Percentiles rank a stretch among this genome's conserved stretches.
Conservation (phyloP, 345 rosid species). For the Hibiscus mutabilis region DNA sequence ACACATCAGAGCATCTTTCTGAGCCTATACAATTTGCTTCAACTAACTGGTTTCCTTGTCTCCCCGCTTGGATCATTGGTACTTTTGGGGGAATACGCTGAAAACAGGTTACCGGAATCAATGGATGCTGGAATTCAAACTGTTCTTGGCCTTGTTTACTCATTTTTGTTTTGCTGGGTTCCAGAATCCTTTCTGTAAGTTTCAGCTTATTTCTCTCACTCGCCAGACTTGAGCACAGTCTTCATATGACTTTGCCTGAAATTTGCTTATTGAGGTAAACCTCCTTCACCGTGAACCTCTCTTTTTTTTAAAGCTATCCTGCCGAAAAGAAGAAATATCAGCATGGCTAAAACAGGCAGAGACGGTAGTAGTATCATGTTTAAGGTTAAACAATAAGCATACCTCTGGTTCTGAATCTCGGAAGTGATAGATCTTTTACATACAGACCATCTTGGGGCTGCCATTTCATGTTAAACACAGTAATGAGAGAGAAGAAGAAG, state of each 20-base stretch:
- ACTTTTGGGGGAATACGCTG: slow-evolving; percentile 29
- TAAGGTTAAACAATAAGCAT: slow-evolving; percentile 8
- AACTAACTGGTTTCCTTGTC: slow-evolving; percentile 17
- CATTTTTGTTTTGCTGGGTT: slow-evolving; percentile 19
- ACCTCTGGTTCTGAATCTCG: not conserved
- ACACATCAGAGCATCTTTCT: slow-evolving; percentile 24
- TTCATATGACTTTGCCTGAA: not conserved
- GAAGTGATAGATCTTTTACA: slow-evolving; percentile 16
- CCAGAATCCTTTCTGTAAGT: not conserved
- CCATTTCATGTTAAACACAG: not conserved
- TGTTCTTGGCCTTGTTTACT: slow-evolving; percentile 21
- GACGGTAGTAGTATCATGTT: not conserved
- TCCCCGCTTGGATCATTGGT: slow-evolving; percentile 22
- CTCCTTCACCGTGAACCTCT: slow-evolving; percentile 9
- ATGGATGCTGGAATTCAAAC: slow-evolving; percentile 21
- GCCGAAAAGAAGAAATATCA: not conserved
- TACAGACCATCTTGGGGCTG: not conserved
- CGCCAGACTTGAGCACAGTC: not conserved
- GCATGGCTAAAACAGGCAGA: not conserved
- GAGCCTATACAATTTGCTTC: slow-evolving; percentile 21
- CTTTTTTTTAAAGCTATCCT: slow-evolving; percentile 3
- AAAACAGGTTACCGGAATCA: slow-evolving; percentile 48
- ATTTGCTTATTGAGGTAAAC: slow-evolving; percentile 3
- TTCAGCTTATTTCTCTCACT: not conserved
- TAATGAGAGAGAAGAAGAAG: not conserved